Percentiles rank a stretch among this genome's conserved stretches.
These are phyloP conservation scores for Teratosphaeria viscida DNA, from an alignment of 2,329 filamentous ascomycete genomes.

Conservation along the genomic window DNA sequence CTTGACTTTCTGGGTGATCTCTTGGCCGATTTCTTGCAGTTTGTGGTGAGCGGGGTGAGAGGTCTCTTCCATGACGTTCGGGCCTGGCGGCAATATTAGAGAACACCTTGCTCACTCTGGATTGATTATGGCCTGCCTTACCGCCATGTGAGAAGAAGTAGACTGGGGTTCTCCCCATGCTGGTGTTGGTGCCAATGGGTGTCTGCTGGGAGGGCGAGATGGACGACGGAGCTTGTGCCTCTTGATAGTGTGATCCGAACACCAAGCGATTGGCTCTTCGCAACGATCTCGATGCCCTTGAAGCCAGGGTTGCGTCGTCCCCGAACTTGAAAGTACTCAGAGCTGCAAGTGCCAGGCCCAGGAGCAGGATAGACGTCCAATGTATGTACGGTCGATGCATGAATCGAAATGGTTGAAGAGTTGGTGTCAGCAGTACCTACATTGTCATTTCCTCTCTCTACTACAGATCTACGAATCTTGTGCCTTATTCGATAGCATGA, in stretches of 20 bases:
- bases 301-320: not conserved
- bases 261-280: not conserved
- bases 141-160: slow-evolving; percentile 40
- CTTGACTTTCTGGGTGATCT: slow-evolving; percentile 60
- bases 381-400: slow-evolving; percentile 5
- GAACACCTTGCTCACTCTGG: not conserved
- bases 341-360: slow-evolving; percentile 7
- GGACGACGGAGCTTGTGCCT: not conserved
- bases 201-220: not conserved
- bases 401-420: not conserved
- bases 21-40: slow-evolving; percentile 54
- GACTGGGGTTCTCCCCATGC: slow-evolving; percentile 33
- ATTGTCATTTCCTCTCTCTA: not conserved
- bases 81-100: slow-evolving; percentile 29
- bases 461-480: not conserved
- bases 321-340: slow-evolving; percentile 1
- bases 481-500: not conserved
- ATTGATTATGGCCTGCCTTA: not conserved
- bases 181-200: not conserved
- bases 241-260: not conserved
- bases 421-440: not conserved
- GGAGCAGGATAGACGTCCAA: slow-evolving; percentile 10
- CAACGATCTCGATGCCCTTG: not conserved
- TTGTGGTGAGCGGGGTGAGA: slow-evolving; percentile 56
- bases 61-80: slow-evolving; percentile 58